These are phyloP conservation scores for Lyophyllum shimeji DNA, from an alignment of 768 basidiomycete genomes.

Conservation along the genomic window DNA sequence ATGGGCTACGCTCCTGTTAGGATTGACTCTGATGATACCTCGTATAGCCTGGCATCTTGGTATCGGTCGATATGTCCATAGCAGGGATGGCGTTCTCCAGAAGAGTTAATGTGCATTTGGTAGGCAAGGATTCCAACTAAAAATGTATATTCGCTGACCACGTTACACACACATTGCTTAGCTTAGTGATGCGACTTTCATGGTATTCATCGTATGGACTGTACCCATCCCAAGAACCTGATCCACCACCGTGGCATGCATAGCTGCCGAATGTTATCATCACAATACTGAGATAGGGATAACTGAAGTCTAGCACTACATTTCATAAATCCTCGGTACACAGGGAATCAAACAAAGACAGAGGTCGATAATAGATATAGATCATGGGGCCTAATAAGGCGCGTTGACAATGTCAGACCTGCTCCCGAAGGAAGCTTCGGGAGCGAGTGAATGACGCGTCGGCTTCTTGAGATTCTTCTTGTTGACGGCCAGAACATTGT, in stretches of 20 bases:
- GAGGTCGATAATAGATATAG: slow-evolving; percentile 2
- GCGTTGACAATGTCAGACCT: slow-evolving; percentile 68
- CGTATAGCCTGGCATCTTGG: slow-evolving; percentile 75
- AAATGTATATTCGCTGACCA: neutral
- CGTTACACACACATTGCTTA: neutral
- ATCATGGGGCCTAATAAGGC: slow-evolving; percentile 43
- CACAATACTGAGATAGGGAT: slow-evolving; percentile 11
- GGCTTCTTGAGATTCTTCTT: slow-evolving; percentile 91
- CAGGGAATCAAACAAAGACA: slow-evolving; percentile 1
- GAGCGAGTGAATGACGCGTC: slow-evolving; percentile 68
- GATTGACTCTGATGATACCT: slow-evolving; percentile 66
- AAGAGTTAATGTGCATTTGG: slow-evolving; percentile 13
- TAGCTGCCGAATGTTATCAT: slow-evolving; percentile 6
- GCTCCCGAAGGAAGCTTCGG: slow-evolving; percentile 40
- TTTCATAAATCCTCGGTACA: slow-evolving; percentile 8
- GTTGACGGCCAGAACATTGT: slow-evolving; percentile 91
- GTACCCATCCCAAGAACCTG: neutral
- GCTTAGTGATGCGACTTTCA: neutral
- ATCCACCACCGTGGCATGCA: neutral
- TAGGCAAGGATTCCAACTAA: neutral
- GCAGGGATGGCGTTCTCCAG: slow-evolving; percentile 46
- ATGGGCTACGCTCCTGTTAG: slow-evolving; percentile 64
- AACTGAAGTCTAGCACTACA: slow-evolving; percentile 15
- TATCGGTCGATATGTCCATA: slow-evolving; percentile 70
- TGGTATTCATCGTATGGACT: neutral